Evolutionary conservation across 257 asterid species (phyloP).

Genomic region (Paulownia fortunei): DNA sequence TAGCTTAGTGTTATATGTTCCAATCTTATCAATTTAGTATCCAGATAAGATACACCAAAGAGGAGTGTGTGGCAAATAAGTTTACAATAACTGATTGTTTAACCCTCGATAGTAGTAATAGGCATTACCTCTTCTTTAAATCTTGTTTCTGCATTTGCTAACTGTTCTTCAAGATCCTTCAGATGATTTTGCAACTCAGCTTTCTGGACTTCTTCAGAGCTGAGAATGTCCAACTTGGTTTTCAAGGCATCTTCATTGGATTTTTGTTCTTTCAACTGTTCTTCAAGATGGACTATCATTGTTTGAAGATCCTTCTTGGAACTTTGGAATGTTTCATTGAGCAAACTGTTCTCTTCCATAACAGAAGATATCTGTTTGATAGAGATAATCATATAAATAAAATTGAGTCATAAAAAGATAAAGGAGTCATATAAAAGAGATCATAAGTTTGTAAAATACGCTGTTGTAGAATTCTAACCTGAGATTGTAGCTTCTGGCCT

Average conservation of each 20-base stretch:
- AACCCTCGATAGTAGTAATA: constrained; percentile 7
- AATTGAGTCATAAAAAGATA: constrained; percentile 6
- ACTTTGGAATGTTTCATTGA: constrained; percentile 66
- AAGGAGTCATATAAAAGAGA: not conserved
- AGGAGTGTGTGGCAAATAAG: not conserved
- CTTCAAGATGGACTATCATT: constrained; percentile 67
- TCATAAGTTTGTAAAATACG: not conserved
- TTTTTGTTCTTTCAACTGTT: constrained; percentile 71
- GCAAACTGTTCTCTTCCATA: constrained; percentile 70
- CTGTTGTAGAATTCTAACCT: constrained; percentile 56
- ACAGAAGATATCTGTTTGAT: constrained; percentile 69
- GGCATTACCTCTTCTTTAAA: constrained; percentile 58
- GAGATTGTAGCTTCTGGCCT: constrained; percentile 74
- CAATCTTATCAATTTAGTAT: too few relatives aligned
- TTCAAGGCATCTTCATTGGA: constrained; percentile 62
- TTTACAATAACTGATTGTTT: constrained; percentile 9
- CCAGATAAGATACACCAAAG: not conserved
- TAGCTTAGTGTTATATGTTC: not conserved
- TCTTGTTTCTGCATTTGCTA: constrained; percentile 55
- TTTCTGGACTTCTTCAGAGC: constrained; percentile 58
- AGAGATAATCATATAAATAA: constrained; percentile 18
- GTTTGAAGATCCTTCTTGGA: constrained; percentile 78
- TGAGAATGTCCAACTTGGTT: constrained; percentile 58
- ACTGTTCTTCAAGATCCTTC: constrained; percentile 68
- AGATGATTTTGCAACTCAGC: constrained; percentile 57